phyloP scores from a whole-genome alignment of 2,329 filamentous ascomycete species.

The Samsoniella hepiali region DNA sequence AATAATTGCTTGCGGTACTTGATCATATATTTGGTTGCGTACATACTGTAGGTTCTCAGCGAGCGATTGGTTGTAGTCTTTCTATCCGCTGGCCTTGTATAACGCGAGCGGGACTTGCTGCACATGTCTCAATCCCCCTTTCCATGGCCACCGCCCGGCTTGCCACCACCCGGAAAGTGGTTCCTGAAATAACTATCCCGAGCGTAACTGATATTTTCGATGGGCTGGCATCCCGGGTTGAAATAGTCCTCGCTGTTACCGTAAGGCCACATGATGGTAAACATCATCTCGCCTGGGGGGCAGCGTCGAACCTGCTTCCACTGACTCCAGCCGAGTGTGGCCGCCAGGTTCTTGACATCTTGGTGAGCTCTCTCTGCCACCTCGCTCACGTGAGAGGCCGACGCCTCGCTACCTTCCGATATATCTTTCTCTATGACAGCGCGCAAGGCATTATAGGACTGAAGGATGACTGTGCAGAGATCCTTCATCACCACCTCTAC shows the following conservation, averaged over 20 bases:
- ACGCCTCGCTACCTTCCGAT: background rate
- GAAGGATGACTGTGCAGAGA: constrained; percentile 19
- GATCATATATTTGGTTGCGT: background rate
- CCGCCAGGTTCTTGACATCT: constrained; percentile 35
- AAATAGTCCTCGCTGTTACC: constrained; percentile 53
- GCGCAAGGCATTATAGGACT: constrained; percentile 15
- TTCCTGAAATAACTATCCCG: background rate
- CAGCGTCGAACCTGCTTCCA: constrained; percentile 59
- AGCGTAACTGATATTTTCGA: constrained; percentile 16
- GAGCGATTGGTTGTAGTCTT: background rate
- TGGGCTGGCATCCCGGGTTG: constrained; percentile 31
- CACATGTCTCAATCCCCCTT: background rate
- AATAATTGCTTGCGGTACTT: background rate
- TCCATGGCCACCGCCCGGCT: background rate
- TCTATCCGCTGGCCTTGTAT: background rate
- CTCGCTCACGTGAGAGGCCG: constrained; percentile 13
- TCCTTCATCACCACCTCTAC: constrained; percentile 9
- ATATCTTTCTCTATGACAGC: background rate
- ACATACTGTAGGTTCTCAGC: background rate
- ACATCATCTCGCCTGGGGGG: constrained; percentile 51
- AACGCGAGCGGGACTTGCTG: background rate
- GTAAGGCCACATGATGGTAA: constrained; percentile 63
- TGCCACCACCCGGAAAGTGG: background rate
- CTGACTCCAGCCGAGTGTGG: constrained; percentile 54
- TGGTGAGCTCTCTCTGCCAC: constrained; percentile 23